These are phyloP conservation scores for Osmanthus fragrans DNA, from an alignment of 257 asterid species.

Conservation along the genomic window DNA sequence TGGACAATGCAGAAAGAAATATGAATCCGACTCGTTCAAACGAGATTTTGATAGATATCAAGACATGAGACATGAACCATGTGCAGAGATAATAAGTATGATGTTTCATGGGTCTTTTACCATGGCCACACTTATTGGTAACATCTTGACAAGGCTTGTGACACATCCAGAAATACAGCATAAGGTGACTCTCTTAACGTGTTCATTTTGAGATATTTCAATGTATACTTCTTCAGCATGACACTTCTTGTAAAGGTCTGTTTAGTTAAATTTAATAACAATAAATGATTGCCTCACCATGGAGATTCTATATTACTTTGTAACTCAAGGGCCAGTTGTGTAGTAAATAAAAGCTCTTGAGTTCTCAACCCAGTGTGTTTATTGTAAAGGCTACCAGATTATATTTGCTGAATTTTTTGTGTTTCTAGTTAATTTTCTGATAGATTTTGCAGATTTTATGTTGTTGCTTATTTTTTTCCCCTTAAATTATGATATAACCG, in stretches of 20 bases:
- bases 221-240: not conserved
- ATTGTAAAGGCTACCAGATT: not conserved
- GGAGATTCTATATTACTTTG: conserved; percentile 2
- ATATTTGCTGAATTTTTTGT: not conserved
- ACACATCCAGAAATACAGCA: conserved; percentile 39
- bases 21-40: conserved; percentile 24
- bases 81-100: conserved; percentile 43
- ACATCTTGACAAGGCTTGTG: conserved; percentile 44
- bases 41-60: conserved; percentile 25
- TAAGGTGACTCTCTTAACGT: conserved; percentile 27
- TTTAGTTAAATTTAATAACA: not conserved
- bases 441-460: not conserved
- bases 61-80: conserved; percentile 29
- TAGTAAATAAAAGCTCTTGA: not conserved
- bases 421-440: not conserved
- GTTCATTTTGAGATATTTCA: conserved; percentile 2
- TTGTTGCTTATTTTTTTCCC: not conserved
- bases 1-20: conserved; percentile 29
- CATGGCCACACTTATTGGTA: conserved; percentile 40
- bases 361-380: not conserved
- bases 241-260: not conserved
- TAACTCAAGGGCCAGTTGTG: not conserved
- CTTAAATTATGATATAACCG: not conserved
- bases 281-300: conserved; percentile 10
- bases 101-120: conserved; percentile 54